These are phyloP conservation scores for Thelonectria blattea DNA, from an alignment of 2,329 filamentous ascomycete genomes.

Conservation along the genomic window DNA sequence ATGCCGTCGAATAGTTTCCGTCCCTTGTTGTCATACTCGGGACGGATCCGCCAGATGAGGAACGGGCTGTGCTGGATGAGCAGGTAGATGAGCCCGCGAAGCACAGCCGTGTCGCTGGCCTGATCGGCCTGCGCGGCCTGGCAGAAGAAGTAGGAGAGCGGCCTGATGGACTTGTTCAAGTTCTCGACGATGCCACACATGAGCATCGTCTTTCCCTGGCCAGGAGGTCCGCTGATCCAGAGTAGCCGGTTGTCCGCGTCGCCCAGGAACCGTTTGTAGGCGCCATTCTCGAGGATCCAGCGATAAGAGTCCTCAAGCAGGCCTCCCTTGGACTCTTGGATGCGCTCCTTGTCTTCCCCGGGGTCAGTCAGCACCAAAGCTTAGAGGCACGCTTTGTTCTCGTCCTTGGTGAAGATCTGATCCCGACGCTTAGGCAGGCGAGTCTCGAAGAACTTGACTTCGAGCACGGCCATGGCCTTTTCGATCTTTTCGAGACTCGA, in stretches of 20 bases:
- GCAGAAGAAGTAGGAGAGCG: slow-evolving; percentile 10
- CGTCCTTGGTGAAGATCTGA: not conserved
- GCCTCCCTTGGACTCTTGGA: not conserved
- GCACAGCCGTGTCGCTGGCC: not conserved
- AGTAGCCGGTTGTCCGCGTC: not conserved
- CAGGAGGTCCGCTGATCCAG: not conserved
- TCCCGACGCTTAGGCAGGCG: not conserved
- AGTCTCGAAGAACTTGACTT: not conserved
- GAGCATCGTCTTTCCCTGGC: not conserved
- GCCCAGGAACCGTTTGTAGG: not conserved
- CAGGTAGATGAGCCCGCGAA: not conserved
- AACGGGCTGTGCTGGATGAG: not conserved
- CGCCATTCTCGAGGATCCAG: not conserved
- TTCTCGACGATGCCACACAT: not conserved
- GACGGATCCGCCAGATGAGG: not conserved
- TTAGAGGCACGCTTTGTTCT: not conserved
- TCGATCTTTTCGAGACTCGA: not conserved
- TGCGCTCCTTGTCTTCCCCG: not conserved
- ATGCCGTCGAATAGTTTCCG: not conserved
- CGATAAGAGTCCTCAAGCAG: not conserved
- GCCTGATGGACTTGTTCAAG: not conserved
- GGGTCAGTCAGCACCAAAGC: not conserved
- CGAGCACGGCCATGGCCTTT: not conserved
- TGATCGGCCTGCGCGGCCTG: not conserved
- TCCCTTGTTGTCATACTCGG: not conserved